Evolutionary conservation across 2,329 filamentous ascomycete species (phyloP), one percentile per base, ranked within the genome.

Genomic region (Stagonosporopsis tanaceti): DNA sequence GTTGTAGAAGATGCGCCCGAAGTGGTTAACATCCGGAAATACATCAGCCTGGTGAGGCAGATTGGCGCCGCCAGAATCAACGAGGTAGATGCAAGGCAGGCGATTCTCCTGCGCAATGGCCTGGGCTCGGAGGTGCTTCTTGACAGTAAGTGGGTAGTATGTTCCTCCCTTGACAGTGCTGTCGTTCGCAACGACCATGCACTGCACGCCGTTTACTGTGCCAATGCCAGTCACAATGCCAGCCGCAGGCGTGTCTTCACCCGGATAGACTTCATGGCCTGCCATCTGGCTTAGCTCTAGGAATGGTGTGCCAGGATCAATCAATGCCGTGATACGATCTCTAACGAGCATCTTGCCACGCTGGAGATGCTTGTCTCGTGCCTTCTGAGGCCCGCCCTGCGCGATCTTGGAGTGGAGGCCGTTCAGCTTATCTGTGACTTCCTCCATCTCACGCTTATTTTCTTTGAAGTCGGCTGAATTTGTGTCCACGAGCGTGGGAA

Each of bases 1-100:
- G 79, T 99, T 97, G 83, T 90, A 99, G 82, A 99, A 99, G 74
- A 98, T 97, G 64, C 94, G 91, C 34, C 94, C 93, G 73, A 99
- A 98, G 77, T 98, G 94, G 52, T 97, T 92, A 64, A 89, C 85
- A 76, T 98, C 94, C 1, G 94, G 95, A 76, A 99, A 98, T 55
- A 98, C 94, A 73, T 97, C 92, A 35, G 93, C 90, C 79, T 99
- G 94, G 71, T 97, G 91, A 14, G 93, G 95, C 17, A 99, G 85
- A 76, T 98, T 97, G 56, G 93, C 95, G 63, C 94, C 94, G 44
- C 95, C 94, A 5, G 93, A 97, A 76, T 99, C 94, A 54, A 98
- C 95, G 24, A 99, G 85, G 78, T 98, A 99, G 74, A 99, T 91
- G 77, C 94, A 98, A 0, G 87, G 87, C 9, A 90, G 76, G 22